Base-by-base conservation (phyloP, 352 stramenopile species). In the Globisporangium barbulae region DNA sequence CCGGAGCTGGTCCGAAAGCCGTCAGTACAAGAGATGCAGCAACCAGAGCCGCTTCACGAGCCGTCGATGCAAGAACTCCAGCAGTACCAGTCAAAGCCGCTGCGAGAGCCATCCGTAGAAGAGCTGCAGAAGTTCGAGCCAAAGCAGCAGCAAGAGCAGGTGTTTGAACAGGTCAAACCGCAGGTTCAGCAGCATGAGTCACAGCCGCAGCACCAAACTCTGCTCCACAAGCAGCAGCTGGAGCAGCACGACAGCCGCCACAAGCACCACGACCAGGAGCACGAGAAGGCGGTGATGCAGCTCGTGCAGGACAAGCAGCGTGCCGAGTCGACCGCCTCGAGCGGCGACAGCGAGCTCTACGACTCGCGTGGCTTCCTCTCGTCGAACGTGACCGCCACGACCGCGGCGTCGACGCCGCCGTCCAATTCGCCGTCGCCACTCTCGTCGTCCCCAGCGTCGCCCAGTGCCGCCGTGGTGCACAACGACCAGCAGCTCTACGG, bases 371-470 rank as follows among this genome's bases (percentile, higher is more conserved):
- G 71, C 33, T 53, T 83, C 42, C 28, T 76, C 30, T 66, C 71
- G 42, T 61, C 50, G 31, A 60, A 66, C 30, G 52, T 66, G 50
- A 66, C 60, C 10, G 53, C 31, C 15, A 61, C 60, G 39, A 66
- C 60, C 4, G 50, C 60, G 6, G 60, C 60, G 28, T 66, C 60
- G 28, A 66, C 60, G 19, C 50, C 60, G 2, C 50, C 60, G 21
- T 65, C 59, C 1, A 48, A 49, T 7, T 30, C 41, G 17, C 37
- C 2, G 56, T 73, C 53, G 21, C 53, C 65, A 10, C 69, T 69
- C 35, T 80, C 76, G 55, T 83, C 69, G n/a, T 84, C 74, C 10
- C 71, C 79, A 3, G 72, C 74, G 21, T 85, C 77, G 6, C 71
- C 73, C 0, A 80, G 69, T 49, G 58, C 56, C 13, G 53, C 31